Conservation (phyloP, 305 asterid genomes). For the Fraxinus sp. region DNA sequence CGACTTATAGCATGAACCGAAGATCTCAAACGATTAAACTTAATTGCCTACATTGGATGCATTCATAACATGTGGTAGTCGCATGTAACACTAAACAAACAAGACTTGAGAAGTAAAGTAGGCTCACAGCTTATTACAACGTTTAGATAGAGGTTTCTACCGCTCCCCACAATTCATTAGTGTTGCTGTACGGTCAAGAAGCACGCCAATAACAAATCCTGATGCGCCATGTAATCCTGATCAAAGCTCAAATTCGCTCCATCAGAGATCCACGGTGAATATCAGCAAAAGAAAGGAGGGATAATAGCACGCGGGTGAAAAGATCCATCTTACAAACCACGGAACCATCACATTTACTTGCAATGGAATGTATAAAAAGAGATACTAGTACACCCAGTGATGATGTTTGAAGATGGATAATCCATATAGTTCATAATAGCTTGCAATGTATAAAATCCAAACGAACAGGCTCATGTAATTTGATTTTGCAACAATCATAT, state of each 20-base stretch:
- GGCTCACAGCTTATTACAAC: neutral
- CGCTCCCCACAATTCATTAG: neutral
- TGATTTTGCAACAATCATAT: neutral
- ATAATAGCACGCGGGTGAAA: neutral
- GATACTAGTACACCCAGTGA: neutral
- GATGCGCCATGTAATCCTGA: neutral
- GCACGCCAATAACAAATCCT: constrained; percentile 38
- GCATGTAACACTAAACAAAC: neutral
- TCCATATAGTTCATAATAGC: neutral
- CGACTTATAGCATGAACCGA: neutral
- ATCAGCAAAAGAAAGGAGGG: too few relatives aligned
- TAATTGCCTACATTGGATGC: neutral
- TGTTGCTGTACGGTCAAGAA: constrained; percentile 32
- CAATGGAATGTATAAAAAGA: neutral
- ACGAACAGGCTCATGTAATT: neutral
- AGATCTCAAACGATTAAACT: neutral
- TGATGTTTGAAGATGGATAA: neutral
- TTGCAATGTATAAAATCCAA: neutral
- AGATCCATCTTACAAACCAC: neutral
- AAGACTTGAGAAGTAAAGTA: neutral
- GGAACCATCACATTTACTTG: neutral
- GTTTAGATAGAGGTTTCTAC: neutral
- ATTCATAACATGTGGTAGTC: neutral
- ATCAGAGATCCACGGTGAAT: too few relatives aligned
- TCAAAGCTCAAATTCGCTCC: too few relatives aligned